Conservation (phyloP, 441 rosid species). For the Gossypium davidsonii region DNA sequence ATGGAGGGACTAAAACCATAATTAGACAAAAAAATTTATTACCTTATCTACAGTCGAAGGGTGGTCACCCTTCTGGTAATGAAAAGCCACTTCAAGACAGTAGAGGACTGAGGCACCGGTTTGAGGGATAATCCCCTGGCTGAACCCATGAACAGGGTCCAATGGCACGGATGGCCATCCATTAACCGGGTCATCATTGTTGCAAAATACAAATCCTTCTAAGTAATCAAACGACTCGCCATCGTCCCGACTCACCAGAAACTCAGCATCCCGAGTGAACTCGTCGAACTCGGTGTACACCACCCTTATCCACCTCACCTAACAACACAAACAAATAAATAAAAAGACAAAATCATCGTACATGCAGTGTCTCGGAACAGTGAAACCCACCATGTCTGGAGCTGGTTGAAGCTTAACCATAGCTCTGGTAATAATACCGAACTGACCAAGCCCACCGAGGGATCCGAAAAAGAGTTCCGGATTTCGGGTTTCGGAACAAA, state of each 20-base stretch:
- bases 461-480: slow-evolving; percentile 61
- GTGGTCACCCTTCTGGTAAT: slow-evolving; percentile 36
- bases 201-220: slow-evolving; percentile 83
- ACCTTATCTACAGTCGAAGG: slow-evolving; percentile 54
- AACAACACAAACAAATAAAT: slow-evolving; percentile 14
- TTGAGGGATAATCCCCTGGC: slow-evolving; percentile 35
- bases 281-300: slow-evolving; percentile 69
- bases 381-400: slow-evolving; percentile 60
- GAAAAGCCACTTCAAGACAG: slow-evolving; percentile 78
- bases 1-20: not conserved
- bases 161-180: slow-evolving; percentile 80
- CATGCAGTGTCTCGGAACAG: not conserved
- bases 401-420: slow-evolving; percentile 60
- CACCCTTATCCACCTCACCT: slow-evolving; percentile 92
- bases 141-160: slow-evolving; percentile 32
- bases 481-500: slow-evolving; percentile 52
- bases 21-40: slow-evolving; percentile 14
- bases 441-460: slow-evolving; percentile 87
- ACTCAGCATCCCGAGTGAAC: slow-evolving; percentile 71
- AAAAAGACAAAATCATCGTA: slow-evolving; percentile 6
- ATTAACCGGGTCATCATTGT: slow-evolving; percentile 74
- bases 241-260: slow-evolving; percentile 47
- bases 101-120: slow-evolving; percentile 65
- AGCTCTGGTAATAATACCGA: slow-evolving; percentile 84
- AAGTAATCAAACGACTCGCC: slow-evolving; percentile 69